Base-by-base conservation (phyloP, 2,329 filamentous ascomycete genomes). In the Fusarium gaditjirri region DNA sequence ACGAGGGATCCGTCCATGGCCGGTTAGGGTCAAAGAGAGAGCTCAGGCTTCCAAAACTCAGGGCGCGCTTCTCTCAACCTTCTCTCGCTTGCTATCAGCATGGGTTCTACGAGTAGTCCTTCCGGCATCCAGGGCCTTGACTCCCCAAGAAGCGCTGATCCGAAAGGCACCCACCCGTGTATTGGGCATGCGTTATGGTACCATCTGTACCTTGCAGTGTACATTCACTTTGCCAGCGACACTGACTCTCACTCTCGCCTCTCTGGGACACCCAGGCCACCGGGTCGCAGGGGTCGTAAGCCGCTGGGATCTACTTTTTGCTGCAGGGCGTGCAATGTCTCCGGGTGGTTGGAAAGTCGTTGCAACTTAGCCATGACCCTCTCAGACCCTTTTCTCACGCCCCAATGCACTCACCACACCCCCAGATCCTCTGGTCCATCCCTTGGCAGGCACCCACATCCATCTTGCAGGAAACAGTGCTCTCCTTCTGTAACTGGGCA, bases 341-440 rank as follows among this genome's bases (percentile, higher is more conserved):
- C 67, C 71, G 56, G 55, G 70, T 68, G 66, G 71, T 50, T 72
- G 70, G 70, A 70, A 70, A 72, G 41, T 62, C 61, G 60, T 67
- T 65, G 57, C 54, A 46, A 35, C 47, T 52, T 47, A 44, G 52
- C 47, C 57, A 53, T 60, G 46, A 53, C 50, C 50, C 53, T 49
- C 64, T 46, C 39, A 65, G 57, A 46, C 65, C 50, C 29, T 41
- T 53, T 72, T 71, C 53, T 52, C 66, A 68, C 62, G 36, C 67
- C 52, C 67, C 39, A 38, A 35, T 52, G 31, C 29, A n/a, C 23
- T 17, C 36, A 52, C 25, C 52, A 59, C 63, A 55, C 61, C 61
- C 57, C 65, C 52, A 57, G 44, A 55, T 61, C 49, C 64, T 42
- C 65, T 59, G 39, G 38, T 35, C 29, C 64, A 65, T 70, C 61